Percentiles rank a stretch among this genome's conserved stretches.
These are phyloP conservation scores for Canavalia ensiformis DNA, from an alignment of 306 rosid species.

Conservation along the genomic window DNA sequence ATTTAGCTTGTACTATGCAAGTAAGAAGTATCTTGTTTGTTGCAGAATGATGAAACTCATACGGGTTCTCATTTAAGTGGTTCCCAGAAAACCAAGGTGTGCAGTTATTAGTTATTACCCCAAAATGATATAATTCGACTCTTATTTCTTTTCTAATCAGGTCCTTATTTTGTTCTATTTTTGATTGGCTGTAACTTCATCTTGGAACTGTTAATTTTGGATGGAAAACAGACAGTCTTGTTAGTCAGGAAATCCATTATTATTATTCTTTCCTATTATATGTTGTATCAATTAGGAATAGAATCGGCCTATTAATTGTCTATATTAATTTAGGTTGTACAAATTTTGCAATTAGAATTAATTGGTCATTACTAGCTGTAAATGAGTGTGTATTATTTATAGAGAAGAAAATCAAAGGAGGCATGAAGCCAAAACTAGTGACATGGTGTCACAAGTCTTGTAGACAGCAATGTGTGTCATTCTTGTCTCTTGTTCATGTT, in stretches of 20 bases:
- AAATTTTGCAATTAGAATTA: no score
- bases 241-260: not conserved
- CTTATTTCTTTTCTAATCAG: conserved; percentile 9
- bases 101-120: conserved; percentile 35
- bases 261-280: no score
- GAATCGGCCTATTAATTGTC: no score
- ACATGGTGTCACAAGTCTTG: no score
- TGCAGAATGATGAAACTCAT: conserved; percentile 67
- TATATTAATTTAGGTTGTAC: no score
- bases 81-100: conserved; percentile 68
- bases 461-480: no score
- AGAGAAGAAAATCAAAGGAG: no score
- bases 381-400: no score
- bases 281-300: no score
- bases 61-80: conserved; percentile 56
- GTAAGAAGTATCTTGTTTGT: conserved; percentile 51
- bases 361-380: no score
- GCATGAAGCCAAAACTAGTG: no score
- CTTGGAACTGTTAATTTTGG: conserved; percentile 7
- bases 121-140: conserved; percentile 16
- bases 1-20: conserved; percentile 47
- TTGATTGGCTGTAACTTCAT: conserved; percentile 14
- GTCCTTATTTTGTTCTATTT: not conserved
- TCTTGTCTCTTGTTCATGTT: no score
- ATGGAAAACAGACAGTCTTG: conserved; percentile 23